Evolutionary conservation across 768 basidiomycete species (phyloP), one percentile per base, ranked within the genome.

Genomic region (Tylopilus sp.): DNA sequence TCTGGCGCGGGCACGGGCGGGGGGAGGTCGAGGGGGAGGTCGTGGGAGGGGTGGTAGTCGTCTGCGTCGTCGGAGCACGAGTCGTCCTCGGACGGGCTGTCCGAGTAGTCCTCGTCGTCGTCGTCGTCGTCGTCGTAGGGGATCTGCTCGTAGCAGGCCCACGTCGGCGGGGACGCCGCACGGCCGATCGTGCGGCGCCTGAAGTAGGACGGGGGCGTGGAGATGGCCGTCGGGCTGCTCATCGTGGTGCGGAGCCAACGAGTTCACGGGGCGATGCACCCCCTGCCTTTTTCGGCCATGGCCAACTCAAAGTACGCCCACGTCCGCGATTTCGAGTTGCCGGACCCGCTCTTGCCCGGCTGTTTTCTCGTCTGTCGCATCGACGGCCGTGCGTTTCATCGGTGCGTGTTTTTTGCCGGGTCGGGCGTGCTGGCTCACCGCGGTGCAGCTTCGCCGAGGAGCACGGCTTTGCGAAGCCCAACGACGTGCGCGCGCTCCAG

Each of bases 371-470:
- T 98, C 22, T 79, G 93, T 48, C 84, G 97, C 1, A 67, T 99
- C 17, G 97, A 99, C 65, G 97, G 97, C 1, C 91, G 92, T 61
- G 83, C 87, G 1, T 99, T 99, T 65, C 95, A 98, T 72, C 84
- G 87, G 94, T 95, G 56, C 50, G 76, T 61, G 76, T 61, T 26
- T 48, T 63, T 16, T 13, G 10, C 8, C 22, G 13, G 28, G 12
- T 0, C 5, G 8, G 29, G n/a, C 9, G 10, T 45, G 17, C 21
- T 21, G 6, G 28, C 56, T 53, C 24, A 48, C 4, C 40, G 16
- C 31, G 16, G 44, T 13, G 34, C 59, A 96, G 93, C 44, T 92
- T 99, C 65, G 88, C 94, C 1, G 89, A 91, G 14, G 76, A 76
- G 24, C 95, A 99, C 63, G 67, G 66, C 0, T 98, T 98, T 65